Conservation (phyloP, 345 rosid genomes). For the Salix udensis region DNA sequence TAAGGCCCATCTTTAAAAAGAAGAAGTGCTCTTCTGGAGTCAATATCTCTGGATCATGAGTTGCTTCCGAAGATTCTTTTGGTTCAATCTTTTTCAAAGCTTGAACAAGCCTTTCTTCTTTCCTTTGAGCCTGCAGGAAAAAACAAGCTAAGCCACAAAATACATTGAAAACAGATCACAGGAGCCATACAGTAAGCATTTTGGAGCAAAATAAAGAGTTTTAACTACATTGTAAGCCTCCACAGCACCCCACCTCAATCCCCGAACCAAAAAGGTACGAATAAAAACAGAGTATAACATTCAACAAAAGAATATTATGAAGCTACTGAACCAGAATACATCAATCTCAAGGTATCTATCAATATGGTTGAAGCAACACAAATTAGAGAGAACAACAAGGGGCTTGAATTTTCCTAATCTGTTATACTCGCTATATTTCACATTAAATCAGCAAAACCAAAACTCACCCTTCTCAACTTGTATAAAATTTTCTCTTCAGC, state of each 20-base stretch:
- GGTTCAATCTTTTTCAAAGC: slow-evolving; percentile 80
- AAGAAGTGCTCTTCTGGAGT: slow-evolving; percentile 92
- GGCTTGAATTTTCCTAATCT: not conserved
- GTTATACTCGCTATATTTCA: not conserved
- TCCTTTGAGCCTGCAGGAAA: slow-evolving; percentile 59
- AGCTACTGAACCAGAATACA: not conserved
- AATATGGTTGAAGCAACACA: slow-evolving; percentile 4
- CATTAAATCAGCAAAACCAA: not conserved
- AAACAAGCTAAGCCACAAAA: not conserved
- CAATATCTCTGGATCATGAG: slow-evolving; percentile 90
- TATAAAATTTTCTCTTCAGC: slow-evolving; percentile 68
- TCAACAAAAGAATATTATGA: not conserved
- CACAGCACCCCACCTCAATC: not conserved
- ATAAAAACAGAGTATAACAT: not conserved
- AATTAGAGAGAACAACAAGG: not conserved
- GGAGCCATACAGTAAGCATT: not conserved
- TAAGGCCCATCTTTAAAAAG: slow-evolving; percentile 84
- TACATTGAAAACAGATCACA: not conserved
- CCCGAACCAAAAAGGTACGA: not conserved
- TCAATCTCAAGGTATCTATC: not conserved
- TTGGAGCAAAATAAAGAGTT: no score
- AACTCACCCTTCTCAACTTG: slow-evolving; percentile 66
- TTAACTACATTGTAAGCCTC: not conserved
- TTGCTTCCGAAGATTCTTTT: slow-evolving; percentile 53
- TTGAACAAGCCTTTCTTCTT: slow-evolving; percentile 69